Conservation (phyloP, 768 basidiomycete genomes). For the Botryobasidium botryosum region DNA sequence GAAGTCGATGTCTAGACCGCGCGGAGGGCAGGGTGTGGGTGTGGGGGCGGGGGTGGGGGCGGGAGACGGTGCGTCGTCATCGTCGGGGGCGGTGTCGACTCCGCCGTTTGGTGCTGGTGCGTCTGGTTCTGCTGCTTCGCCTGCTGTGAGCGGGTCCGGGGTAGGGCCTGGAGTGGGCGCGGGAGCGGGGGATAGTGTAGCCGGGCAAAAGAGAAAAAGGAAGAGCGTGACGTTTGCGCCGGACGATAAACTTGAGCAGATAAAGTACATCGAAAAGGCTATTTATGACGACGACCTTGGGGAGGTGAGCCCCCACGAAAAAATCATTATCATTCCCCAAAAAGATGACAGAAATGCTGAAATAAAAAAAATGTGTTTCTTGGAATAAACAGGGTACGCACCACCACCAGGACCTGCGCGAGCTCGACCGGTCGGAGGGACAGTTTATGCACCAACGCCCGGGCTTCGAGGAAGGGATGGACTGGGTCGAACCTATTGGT, state of each 20-base stretch:
- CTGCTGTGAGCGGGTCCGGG: slow-evolving; percentile 17
- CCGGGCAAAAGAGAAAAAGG: slow-evolving; percentile 56
- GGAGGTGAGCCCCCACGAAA: slow-evolving; percentile 47
- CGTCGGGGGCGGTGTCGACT: too few relatives aligned
- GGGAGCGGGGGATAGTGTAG: too few relatives aligned
- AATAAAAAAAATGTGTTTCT: neutral
- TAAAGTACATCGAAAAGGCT: slow-evolving; percentile 70
- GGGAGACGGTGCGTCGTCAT: too few relatives aligned
- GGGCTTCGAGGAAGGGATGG: slow-evolving; percentile 63
- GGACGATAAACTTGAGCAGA: slow-evolving; percentile 52
- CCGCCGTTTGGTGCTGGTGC: too few relatives aligned
- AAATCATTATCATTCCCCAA: neutral
- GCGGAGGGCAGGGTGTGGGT: too few relatives aligned
- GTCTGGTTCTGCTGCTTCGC: slow-evolving; percentile 21
- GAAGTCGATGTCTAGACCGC: slow-evolving; percentile 58
- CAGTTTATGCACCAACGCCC: slow-evolving; percentile 66
- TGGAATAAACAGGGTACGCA: slow-evolving; percentile 41
- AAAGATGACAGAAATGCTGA: neutral
- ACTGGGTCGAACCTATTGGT: slow-evolving; percentile 75
- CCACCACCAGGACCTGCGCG: slow-evolving; percentile 54
- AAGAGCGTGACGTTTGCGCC: slow-evolving; percentile 69
- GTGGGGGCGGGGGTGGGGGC: too few relatives aligned
- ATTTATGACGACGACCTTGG: slow-evolving; percentile 78
- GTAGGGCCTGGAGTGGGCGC: slow-evolving; percentile 18
- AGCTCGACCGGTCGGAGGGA: slow-evolving; percentile 77